phyloP scores from a whole-genome alignment of 768 basidiomycete species.

The Tricholoma saponaceum region DNA sequence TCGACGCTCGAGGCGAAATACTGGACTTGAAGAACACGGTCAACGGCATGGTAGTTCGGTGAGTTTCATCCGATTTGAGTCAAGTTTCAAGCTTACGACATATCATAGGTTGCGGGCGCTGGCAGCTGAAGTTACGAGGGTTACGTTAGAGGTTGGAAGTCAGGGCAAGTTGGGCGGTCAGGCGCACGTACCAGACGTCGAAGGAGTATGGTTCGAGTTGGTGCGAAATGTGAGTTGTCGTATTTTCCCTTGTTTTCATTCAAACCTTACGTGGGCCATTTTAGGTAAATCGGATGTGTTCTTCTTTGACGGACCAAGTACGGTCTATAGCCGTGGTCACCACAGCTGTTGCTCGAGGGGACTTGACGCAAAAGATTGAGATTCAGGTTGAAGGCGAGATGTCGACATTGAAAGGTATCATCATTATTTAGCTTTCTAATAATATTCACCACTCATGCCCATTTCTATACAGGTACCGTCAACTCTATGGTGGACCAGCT shows the following conservation, averaged over 20 bases:
- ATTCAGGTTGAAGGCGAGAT: constrained; percentile 87
- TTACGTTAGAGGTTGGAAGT: constrained; percentile 81
- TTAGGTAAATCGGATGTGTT: constrained; percentile 76
- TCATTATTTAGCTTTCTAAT: constrained; percentile 20
- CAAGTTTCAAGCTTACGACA: not conserved
- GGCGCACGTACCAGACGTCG: constrained; percentile 83
- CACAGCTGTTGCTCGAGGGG: constrained; percentile 87
- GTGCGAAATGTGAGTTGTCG: constrained; percentile 21
- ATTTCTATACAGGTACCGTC: constrained; percentile 65
- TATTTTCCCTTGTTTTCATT: constrained; percentile 38
- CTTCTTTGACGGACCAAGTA: no score
- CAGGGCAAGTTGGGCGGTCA: constrained; percentile 89
- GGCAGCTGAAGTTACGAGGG: constrained; percentile 79
- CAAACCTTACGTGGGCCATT: constrained; percentile 26
- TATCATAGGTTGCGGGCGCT: constrained; percentile 47
- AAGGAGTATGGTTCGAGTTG: no score
- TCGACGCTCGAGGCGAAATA: constrained; percentile 91
- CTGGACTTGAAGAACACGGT: constrained; percentile 70
- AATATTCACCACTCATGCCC: not conserved
- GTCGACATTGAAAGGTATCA: constrained; percentile 63
- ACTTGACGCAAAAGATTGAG: constrained; percentile 87
- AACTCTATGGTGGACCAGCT: constrained; percentile 86
- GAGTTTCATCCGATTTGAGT: constrained; percentile 2
- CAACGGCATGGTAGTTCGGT: constrained; percentile 43
- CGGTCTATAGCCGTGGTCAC: no score